Conservation (phyloP, 1,284 basidiomycete species). For the Leccinum angustisporum region DNA sequence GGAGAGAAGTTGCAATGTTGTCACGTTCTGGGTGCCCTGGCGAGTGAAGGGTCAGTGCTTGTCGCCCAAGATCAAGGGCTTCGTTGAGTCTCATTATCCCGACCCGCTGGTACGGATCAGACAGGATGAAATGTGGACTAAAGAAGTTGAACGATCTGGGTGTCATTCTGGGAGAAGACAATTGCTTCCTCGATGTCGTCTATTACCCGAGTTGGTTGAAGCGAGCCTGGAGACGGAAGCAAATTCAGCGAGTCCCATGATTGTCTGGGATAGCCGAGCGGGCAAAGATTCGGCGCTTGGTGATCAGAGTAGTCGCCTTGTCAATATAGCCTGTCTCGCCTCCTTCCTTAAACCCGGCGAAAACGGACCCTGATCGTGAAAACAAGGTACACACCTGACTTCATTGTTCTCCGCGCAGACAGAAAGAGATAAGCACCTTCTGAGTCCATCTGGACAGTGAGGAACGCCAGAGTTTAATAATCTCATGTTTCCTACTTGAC, state of each 20-base stretch:
- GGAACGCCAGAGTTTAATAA: too few species aligned
- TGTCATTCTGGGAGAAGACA: background rate
- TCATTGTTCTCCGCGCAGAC: background rate
- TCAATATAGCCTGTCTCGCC: background rate
- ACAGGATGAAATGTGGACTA: background rate
- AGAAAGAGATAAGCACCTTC: too few species aligned
- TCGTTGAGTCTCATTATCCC: constrained; percentile 1
- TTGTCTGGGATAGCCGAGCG: background rate
- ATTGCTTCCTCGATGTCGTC: background rate
- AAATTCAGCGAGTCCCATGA: background rate
- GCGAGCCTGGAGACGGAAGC: background rate
- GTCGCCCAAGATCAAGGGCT: constrained; percentile 1
- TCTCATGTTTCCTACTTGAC: background rate
- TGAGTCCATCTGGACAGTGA: too few species aligned
- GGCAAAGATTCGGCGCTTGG: background rate
- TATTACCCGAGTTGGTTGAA: background rate
- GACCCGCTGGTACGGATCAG: background rate
- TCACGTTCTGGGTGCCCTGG: constrained; percentile 1
- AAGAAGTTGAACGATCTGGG: background rate
- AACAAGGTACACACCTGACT: background rate
- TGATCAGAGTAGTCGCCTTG: background rate
- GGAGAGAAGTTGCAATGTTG: background rate
- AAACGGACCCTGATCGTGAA: background rate
- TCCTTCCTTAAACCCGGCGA: background rate
- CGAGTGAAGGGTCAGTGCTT: background rate